Percentiles rank a stretch among this genome's conserved stretches.
phyloP scores from a whole-genome alignment of 495 filamentous ascomycete species.

The Aspergillus olivimuriae region DNA sequence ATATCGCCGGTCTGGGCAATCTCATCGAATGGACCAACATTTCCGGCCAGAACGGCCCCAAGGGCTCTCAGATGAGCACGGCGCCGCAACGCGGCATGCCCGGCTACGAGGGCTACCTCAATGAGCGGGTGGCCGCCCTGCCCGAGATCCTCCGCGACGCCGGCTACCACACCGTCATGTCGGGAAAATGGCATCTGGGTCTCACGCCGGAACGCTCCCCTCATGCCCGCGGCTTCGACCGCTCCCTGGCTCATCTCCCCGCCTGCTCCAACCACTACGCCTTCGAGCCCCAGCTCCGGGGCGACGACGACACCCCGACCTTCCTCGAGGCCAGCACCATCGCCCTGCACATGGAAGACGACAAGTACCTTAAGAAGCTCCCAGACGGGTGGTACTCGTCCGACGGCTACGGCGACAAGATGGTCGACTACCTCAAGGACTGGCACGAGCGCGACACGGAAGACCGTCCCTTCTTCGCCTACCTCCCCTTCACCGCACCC shows the following conservation, averaged over 20 bases:
- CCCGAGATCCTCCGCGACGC: conserved; percentile 56
- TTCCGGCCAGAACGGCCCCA: conserved; percentile 39
- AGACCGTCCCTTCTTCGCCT: conserved; percentile 53
- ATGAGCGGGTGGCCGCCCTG: conserved; percentile 54
- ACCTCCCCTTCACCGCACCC: conserved; percentile 53
- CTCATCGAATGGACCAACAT: conserved; percentile 46
- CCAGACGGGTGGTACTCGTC: conserved; percentile 53
- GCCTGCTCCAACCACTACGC: conserved; percentile 58
- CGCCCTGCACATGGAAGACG: conserved; percentile 55
- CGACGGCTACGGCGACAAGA: conserved; percentile 46
- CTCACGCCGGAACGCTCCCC: conserved; percentile 40
- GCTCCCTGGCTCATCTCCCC: conserved; percentile 47
- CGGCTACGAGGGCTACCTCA: conserved; percentile 61
- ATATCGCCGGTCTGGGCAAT: conserved; percentile 41
- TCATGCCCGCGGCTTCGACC: conserved; percentile 37
- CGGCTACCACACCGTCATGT: conserved; percentile 58
- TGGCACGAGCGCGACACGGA: conserved; percentile 38
- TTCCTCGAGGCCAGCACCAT: conserved; percentile 47
- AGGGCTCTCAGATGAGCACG: conserved; percentile 36
- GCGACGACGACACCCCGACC: conserved; percentile 38
- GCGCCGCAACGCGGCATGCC: conserved; percentile 50
- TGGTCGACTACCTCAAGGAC: conserved; percentile 47
- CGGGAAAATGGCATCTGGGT: conserved; percentile 53
- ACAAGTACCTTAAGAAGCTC: conserved; percentile 46
- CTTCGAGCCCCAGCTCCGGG: conserved; percentile 48